Evolutionary conservation across 805 yeast genomes (phyloP).

Genomic region (Kuraishia cidri): DNA sequence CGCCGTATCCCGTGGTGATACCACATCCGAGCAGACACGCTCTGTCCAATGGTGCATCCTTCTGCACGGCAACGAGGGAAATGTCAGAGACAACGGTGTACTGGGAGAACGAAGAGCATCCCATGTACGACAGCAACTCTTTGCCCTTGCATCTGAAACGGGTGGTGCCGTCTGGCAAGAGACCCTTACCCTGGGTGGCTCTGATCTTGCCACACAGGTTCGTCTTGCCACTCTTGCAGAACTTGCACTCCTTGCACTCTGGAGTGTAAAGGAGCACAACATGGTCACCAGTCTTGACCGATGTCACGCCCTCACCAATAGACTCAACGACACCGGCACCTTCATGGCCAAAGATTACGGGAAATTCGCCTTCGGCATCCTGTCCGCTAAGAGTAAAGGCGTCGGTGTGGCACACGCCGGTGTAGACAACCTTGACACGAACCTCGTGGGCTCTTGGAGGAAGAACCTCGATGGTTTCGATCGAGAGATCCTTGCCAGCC

Average conservation of each 20-base stretch:
- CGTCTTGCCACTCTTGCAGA: conserved; percentile 92
- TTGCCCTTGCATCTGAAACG: conserved; percentile 86
- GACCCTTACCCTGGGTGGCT: conserved; percentile 97
- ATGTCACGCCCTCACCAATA: conserved; percentile 89
- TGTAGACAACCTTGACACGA: conserved; percentile 75
- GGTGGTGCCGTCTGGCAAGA: conserved; percentile 97
- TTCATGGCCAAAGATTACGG: conserved; percentile 92
- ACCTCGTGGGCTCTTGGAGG: conserved; percentile 98
- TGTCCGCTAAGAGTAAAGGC: conserved; percentile 91
- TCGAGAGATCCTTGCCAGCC: conserved; percentile 63
- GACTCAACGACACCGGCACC: conserved; percentile 97
- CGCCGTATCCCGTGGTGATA: conserved; percentile 97
- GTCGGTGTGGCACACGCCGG: conserved; percentile 98
- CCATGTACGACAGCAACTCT: conserved; percentile 89
- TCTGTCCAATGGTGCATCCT: conserved; percentile 74
- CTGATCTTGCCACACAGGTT: conserved; percentile 93
- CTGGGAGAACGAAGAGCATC: conserved; percentile 94
- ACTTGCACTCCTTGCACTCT: conserved; percentile 91
- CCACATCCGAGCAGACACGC: conserved; percentile 97
- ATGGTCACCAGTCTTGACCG: conserved; percentile 86
- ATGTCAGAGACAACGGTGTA: conserved; percentile 98
- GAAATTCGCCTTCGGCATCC: conserved; percentile 97
- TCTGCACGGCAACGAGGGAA: conserved; percentile 87
- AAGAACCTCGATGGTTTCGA: conserved; percentile 84
- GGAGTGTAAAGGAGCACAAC: conserved; percentile 95